Percentiles rank a stretch among this genome's conserved stretches.
phyloP scores from a whole-genome alignment of 352 stramenopile species.

The Elongisporangium prolatum region DNA sequence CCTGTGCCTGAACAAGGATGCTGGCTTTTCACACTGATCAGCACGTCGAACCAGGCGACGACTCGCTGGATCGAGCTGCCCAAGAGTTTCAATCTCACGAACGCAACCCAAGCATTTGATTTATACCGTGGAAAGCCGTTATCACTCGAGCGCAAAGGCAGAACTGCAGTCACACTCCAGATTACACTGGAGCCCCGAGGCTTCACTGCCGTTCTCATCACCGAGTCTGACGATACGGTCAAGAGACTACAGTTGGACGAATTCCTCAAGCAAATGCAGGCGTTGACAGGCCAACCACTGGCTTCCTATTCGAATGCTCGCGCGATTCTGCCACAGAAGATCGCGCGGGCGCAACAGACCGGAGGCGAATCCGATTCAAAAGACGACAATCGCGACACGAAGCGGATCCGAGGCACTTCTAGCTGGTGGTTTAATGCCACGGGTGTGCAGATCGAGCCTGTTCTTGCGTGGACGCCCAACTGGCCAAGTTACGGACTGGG shows the following conservation, averaged over 20 bases:
- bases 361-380: conserved; percentile 4
- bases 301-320: conserved; percentile 35
- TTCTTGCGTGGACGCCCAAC: conserved; percentile 60
- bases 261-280: conserved; percentile 48
- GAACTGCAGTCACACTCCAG: not conserved
- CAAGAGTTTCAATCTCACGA: not conserved
- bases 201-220: conserved; percentile 54
- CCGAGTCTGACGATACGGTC: conserved; percentile 6
- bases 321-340: conserved; percentile 28
- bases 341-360: not conserved
- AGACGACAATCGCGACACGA: conserved; percentile 22
- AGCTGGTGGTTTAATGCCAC: conserved; percentile 82
- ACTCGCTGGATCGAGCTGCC: conserved; percentile 1
- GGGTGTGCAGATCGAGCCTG: conserved; percentile 78
- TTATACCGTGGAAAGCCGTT: not conserved
- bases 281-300: conserved; percentile 43
- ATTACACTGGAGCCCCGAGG: conserved; percentile 45
- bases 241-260: conserved; percentile 16
- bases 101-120: not conserved
- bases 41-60: conserved; percentile 18
- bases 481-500: conserved; percentile 50
- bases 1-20: conserved; percentile 13
- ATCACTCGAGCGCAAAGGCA: not conserved
- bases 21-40: conserved; percentile 66
- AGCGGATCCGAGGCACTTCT: conserved; percentile 30